A percentile compares a stretch with the other conserved stretches of the same genome.
Evolutionary conservation across 345 rosid genomes (phyloP).

Genomic region (Hirschfeldia incana): DNA sequence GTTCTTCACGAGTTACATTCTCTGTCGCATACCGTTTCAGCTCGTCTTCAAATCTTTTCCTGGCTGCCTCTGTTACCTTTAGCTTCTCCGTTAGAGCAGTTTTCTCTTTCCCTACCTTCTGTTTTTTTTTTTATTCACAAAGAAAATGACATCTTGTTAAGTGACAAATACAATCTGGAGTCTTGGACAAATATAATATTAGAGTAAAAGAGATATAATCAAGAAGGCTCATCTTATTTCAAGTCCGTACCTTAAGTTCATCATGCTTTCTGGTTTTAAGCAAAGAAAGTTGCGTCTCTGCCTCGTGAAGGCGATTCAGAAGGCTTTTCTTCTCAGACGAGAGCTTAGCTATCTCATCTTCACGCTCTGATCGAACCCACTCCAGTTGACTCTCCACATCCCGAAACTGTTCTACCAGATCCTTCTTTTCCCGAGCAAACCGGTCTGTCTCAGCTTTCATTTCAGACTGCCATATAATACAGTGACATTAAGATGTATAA

Average conservation of each 20-base stretch:
- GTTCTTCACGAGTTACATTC: conserved; percentile 80
- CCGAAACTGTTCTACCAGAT: conserved; percentile 75
- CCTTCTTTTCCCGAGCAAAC: conserved; percentile 83
- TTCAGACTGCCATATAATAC: conserved; percentile 67
- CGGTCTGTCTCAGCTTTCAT: conserved; percentile 87
- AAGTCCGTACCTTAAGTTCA: conserved; percentile 78
- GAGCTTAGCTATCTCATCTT: conserved; percentile 77
- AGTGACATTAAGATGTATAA: conserved; percentile 11
- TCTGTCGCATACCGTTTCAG: conserved; percentile 82
- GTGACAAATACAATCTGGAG: conserved; percentile 18
- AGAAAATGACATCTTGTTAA: conserved; percentile 6
- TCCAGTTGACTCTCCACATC: conserved; percentile 95
- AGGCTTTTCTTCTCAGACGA: conserved; percentile 74
- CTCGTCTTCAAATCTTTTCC: conserved; percentile 93
- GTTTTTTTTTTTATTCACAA: conserved; percentile 38
- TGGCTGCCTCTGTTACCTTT: conserved; percentile 82
- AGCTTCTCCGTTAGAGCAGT: conserved; percentile 87
- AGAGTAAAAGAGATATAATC: conserved; percentile 16
- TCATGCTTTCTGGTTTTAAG: conserved; percentile 92
- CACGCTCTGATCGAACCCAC: conserved; percentile 92
- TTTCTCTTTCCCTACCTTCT: conserved; percentile 95
- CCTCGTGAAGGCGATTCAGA: conserved; percentile 92
- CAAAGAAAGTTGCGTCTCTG: conserved; percentile 80
- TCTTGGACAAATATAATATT: not conserved
- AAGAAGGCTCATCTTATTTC: conserved; percentile 3